phyloP scores from a whole-genome alignment of 164 flowering plant genomes.

The Stephania cephalantha region DNA sequence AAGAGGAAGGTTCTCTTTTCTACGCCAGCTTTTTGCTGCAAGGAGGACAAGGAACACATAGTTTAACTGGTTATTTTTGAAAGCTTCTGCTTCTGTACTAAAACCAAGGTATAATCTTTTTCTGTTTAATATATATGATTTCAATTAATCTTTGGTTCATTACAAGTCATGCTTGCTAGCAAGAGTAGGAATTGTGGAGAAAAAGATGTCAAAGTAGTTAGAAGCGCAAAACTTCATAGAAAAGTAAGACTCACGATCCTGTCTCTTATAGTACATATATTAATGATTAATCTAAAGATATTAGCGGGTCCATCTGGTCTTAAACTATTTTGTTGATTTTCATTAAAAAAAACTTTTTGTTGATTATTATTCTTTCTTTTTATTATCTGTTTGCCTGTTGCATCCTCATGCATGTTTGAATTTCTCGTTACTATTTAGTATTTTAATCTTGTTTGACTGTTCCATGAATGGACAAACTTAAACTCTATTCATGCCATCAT shows the following conservation, averaged over 20 bases:
- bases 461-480: neutral
- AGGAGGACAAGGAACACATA: conserved; percentile 54
- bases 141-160: conserved; percentile 3
- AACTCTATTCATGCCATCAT: neutral
- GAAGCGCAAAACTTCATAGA: neutral
- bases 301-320: neutral
- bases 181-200: conserved; percentile 2
- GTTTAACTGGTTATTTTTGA: conserved; percentile 25
- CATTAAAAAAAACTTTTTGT: neutral
- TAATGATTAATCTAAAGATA: neutral
- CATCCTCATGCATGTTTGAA: neutral
- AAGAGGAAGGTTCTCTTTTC: conserved; percentile 68
- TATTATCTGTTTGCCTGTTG: neutral
- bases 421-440: neutral
- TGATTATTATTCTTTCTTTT: neutral
- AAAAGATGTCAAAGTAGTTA: neutral
- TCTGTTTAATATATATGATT: neutral
- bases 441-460: neutral
- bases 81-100: conserved; percentile 1
- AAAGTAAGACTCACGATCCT: neutral
- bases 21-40: conserved; percentile 74
- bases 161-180: conserved; percentile 1
- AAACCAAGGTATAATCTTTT: neutral
- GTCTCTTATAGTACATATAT: neutral
- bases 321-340: neutral